phyloP scores from a whole-genome alignment of 1,284 basidiomycete species.

The Hypsizygus ulmarius region DNA sequence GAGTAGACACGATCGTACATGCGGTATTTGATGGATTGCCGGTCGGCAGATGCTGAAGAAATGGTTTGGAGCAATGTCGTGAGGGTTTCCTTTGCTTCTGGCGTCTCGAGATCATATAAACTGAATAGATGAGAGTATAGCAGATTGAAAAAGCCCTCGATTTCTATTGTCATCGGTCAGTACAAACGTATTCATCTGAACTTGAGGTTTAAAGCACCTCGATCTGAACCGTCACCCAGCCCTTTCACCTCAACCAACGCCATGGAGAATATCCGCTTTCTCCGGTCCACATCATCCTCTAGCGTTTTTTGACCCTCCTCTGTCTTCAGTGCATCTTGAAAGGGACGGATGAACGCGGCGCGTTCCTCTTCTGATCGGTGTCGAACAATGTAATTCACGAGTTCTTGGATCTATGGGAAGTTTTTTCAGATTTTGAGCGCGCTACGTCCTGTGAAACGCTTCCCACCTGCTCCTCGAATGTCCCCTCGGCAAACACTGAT shows the following conservation, averaged over 20 bases:
- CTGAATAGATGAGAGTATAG: conserved; percentile 67
- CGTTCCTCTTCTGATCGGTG: conserved; percentile 69
- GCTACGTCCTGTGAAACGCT: conserved; percentile 4
- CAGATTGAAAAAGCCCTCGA: conserved; percentile 86
- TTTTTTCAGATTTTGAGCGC: conserved; percentile 11
- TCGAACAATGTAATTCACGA: conserved; percentile 75
- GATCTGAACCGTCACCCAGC: conserved; percentile 71
- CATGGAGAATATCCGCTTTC: conserved; percentile 53
- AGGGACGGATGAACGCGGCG: conserved; percentile 59
- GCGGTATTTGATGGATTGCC: conserved; percentile 62
- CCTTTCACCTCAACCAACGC: conserved; percentile 62
- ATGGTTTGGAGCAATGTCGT: conserved; percentile 54
- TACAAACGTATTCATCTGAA: conserved; percentile 4
- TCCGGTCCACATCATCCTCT: conserved; percentile 50
- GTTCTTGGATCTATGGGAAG: conserved; percentile 66
- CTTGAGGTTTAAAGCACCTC: conserved; percentile 45
- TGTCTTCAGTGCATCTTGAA: conserved; percentile 58
- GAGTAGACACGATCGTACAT: conserved; percentile 44
- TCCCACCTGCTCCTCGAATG: conserved; percentile 81
- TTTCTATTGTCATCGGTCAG: conserved; percentile 45
- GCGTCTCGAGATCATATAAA: conserved; percentile 51
- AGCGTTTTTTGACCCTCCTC: conserved; percentile 53
- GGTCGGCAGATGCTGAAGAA: conserved; percentile 50
- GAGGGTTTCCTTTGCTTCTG: conserved; percentile 53
- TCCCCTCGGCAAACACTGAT: conserved; percentile 84